A percentile compares a stretch with the other conserved stretches of the same genome.
These are phyloP conservation scores for Escovopsis sp. DNA, from an alignment of 2,329 filamentous ascomycete genomes.

Conservation along the genomic window DNA sequence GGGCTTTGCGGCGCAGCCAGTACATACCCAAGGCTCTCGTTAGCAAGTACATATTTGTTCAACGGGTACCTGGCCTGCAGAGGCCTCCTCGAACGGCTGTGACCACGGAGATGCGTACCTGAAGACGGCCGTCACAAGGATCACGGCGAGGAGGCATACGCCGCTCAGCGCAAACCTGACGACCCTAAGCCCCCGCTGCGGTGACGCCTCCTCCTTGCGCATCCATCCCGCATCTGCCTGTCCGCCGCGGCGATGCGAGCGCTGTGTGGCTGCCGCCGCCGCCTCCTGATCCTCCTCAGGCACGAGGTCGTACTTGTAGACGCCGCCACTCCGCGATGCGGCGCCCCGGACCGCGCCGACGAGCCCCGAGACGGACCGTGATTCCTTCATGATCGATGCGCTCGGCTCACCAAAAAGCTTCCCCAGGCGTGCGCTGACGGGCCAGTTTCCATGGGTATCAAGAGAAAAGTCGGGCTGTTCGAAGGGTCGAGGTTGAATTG, in stretches of 20 bases:
- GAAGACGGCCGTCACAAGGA: slow-evolving; percentile 7
- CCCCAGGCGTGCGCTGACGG: too few relatives aligned
- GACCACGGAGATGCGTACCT: slow-evolving; percentile 4
- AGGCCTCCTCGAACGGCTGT: too few relatives aligned
- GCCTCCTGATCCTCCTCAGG: slow-evolving; percentile 1
- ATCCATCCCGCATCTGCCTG: slow-evolving; percentile 3
- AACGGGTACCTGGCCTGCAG: too few relatives aligned
- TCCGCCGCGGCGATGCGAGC: neutral
- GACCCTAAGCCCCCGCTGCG: slow-evolving; percentile 4
- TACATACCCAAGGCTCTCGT: neutral
- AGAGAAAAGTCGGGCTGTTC: neutral
- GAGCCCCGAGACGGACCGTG: slow-evolving; percentile 4
- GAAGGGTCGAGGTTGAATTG: neutral
- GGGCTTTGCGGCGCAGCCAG: too few relatives aligned
- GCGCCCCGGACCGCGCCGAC: slow-evolving; percentile 9
- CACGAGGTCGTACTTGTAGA: slow-evolving; percentile 17
- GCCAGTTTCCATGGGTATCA: too few relatives aligned
- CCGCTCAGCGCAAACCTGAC: slow-evolving; percentile 7
- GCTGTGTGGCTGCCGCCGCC: too few relatives aligned
- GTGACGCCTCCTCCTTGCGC: neutral
- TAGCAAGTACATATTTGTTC: neutral
- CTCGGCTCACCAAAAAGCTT: neutral
- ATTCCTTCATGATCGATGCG: neutral
- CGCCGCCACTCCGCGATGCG: slow-evolving; percentile 7
- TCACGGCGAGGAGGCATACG: slow-evolving; percentile 7